Base-by-base conservation (phyloP, 2,329 filamentous ascomycete species). In the Acarospora socialis region DNA sequence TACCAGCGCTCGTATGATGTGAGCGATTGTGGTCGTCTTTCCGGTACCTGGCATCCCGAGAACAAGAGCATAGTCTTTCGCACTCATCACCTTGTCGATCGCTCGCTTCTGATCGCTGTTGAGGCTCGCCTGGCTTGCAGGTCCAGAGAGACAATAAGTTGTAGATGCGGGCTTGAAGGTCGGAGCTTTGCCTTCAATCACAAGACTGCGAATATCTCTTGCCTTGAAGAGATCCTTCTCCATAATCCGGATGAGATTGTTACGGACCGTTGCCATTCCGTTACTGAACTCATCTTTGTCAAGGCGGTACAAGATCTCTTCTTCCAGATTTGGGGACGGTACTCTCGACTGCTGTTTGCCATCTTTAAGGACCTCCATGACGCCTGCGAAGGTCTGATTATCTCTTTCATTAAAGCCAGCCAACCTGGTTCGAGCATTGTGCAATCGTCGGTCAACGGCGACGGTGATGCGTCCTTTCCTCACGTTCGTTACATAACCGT, bases 271-370 rank as follows among this genome's bases (percentile, higher is more conserved):
- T 3, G 90, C 84, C 82, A 98, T 92, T 35, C 90, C 90, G 47
- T 92, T 95, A 56, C 83, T 92, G 55, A 98, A 98, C 50, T 98
- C 90, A 47, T 98, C 90, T 52, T 94, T 94, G 56, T 98, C 90
- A 3, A 98, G 63, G 15, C 90, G 78, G 47, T 93, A 98, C 23
- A 68, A 55, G 4, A 66, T 62, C 35, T 70, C 59, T 21, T 68
- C 60, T 15, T 63, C 57, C 0, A 57, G 57, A 21, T 61, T 63
- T 37, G 44, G 40, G 15, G 48, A 47, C 9, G 35, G 42, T 15
- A 43, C 39, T 21, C 32, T 39, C 29, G 43, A 40, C 32, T 43
- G 35, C 33, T 35, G 35, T 32, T 50, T 36, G 2, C 66, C 70
- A 44, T 74, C 67, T 4, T 63, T 63, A 8, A 64, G 66, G 16